Evolutionary conservation across 2,329 filamentous ascomycete genomes (phyloP), one percentile per base, ranked within the genome.

Genomic region (Emergomyces pasteurianus): DNA sequence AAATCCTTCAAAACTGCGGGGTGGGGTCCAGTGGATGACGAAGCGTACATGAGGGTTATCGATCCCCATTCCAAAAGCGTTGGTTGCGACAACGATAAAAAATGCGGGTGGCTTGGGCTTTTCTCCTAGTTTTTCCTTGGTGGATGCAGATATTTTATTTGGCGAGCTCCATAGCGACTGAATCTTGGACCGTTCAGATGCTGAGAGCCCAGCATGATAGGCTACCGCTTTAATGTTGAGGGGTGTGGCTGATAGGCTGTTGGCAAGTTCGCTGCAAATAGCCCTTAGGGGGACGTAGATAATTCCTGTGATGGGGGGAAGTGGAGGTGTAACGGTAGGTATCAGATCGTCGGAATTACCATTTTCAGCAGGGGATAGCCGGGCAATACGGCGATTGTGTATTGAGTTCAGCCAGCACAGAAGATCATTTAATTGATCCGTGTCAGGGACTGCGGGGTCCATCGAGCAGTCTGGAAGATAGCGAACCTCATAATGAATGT

Each of bases 51-150:
- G 88, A 58, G 94, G 86, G 73, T 96, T 96, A 74, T 97, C 92
- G 65, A 97, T 96, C 31, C 92, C 92, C 92, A 97, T 97, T 2
- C 92, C 92, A 69, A 97, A 97, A 0, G 92, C 92, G 1, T 90
- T 97, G 0, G 92, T 97, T 1, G 92, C 92, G 34, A 96, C 91
- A 63, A 97, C 92, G 56, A 97, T 85, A 71, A 94, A 91, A 75
- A 94, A 96, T 0, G 88, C 88, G 31, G 82, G 80, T n/a, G 50
- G 26, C n/a, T 63, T 63, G 49, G 64, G 49, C 31, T 57, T 64
- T 26, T 66, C 65, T 16, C 67, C 64, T 38, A 65, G 58, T 53
- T 62, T 47, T 10, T 58, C 28, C 18, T 57, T 57, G 31, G 53
- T 58, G 26, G 56, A 28, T 46, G 26, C 58, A 21, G 49, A 59